phyloP scores from a whole-genome alignment of 2,329 filamentous ascomycete species.

The Ophiostoma fasciatum region DNA sequence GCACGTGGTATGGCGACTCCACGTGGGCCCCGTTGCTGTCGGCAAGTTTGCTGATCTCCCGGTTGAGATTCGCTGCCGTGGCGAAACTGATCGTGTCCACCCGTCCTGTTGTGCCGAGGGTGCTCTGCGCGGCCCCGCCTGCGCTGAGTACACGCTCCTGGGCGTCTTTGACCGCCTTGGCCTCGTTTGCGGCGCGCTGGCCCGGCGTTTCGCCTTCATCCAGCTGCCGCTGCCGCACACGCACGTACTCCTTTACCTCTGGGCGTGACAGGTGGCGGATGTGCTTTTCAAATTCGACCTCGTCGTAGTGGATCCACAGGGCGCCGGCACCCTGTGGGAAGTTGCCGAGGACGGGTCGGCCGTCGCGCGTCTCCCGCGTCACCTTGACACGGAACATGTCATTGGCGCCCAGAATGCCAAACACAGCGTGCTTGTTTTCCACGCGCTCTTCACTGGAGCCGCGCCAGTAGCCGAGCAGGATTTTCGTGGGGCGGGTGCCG shows the following conservation, averaged over 20 bases:
- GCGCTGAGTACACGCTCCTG: constrained; percentile 17
- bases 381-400: constrained; percentile 53
- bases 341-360: constrained; percentile 41
- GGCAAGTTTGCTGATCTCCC: constrained; percentile 3
- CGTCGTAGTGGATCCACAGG: constrained; percentile 48
- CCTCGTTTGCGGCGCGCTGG: constrained; percentile 34
- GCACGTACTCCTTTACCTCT: constrained; percentile 50
- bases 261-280: constrained; percentile 33
- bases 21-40: neutral
- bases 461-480: constrained; percentile 45
- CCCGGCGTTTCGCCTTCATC: constrained; percentile 35
- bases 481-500: constrained; percentile 40
- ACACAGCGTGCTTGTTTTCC: constrained; percentile 44
- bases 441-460: constrained; percentile 32
- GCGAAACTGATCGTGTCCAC: constrained; percentile 12
- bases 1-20: neutral
- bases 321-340: constrained; percentile 45
- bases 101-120: constrained; percentile 10
- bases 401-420: constrained; percentile 45
- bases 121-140: constrained; percentile 11
- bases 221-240: constrained; percentile 43
- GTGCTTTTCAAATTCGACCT: constrained; percentile 43
- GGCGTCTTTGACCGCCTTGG: constrained; percentile 35
- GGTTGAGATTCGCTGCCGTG: constrained; percentile 8
- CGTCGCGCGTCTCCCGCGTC: constrained; percentile 43